Conservation (phyloP, 768 basidiomycete genomes). For the Pleurotus tuoliensis region DNA sequence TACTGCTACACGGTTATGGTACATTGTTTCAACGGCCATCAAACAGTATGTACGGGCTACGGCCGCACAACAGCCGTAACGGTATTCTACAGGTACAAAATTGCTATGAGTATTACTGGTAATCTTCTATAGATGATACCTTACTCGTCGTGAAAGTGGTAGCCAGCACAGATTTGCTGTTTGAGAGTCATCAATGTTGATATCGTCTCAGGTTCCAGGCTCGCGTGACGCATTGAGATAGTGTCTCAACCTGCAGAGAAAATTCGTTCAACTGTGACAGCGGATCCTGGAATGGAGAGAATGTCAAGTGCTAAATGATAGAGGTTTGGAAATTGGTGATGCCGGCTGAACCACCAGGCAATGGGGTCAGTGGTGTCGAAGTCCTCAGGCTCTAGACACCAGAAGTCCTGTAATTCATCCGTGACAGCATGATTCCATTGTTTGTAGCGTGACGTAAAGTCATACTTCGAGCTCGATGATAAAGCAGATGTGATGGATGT, state of each 20-base stretch:
- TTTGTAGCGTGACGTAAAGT: background rate
- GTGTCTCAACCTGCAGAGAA: conserved; percentile 29
- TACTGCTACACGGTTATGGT: background rate
- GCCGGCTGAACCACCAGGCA: conserved; percentile 16
- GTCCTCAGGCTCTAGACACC: conserved; percentile 8
- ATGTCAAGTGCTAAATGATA: conserved; percentile 15
- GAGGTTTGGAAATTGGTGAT: conserved; percentile 16
- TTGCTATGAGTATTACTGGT: no score
- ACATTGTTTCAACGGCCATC: background rate
- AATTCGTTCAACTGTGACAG: conserved; percentile 28
- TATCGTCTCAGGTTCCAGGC: conserved; percentile 25
- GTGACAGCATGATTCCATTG: background rate
- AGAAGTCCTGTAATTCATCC: conserved; percentile 15
- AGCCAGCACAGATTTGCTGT: background rate
- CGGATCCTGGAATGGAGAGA: conserved; percentile 24
- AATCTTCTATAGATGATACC: background rate
- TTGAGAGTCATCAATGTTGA: conserved; percentile 25
- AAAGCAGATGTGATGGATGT: background rate
- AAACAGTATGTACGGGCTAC: background rate
- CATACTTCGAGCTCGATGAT: background rate
- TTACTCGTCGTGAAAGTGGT: background rate
- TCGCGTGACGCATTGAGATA: conserved; percentile 25
- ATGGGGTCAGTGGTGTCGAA: conserved; percentile 15
- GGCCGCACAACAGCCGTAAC: no score
- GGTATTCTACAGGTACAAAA: no score